Base-by-base conservation (phyloP, 2,329 filamentous ascomycete species). In the Beauveria rudraprayagi region DNA sequence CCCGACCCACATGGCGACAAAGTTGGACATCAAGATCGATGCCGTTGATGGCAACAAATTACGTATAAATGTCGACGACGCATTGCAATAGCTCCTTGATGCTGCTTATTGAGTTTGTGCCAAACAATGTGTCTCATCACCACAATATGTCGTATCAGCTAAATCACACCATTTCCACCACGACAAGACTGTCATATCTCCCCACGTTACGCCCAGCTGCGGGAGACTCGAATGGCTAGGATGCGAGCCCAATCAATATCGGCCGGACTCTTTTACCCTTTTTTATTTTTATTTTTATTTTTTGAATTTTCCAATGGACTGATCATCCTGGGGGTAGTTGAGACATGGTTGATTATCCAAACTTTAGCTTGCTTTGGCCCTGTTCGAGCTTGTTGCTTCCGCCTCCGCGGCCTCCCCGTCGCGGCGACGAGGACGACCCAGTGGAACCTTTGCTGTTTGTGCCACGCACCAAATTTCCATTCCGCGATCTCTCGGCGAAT, bases 281-380 rank as follows among this genome's bases (percentile, higher is more conserved):
- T 52, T 8, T 22, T 22, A 22, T 22, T 22, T 22, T 22, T 22
- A 22, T 22, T 22, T 22, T 22, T 22, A 2, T 22, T 22, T 22
- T 22, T 22, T 22, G 22, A 22, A 22, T 24, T 14, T n/a, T 14
- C 26, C 3, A 28, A 41, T 22, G 22, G 34, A 50, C 41, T 51
- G 22, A 22, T 11, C 8, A 44, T 17, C 10, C 7, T 17, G 46
- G 62, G 22, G 22, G 22, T 0, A 16, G 41, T 47, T 52, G 56
- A 52, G 59, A 64, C 40, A 60, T 46, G 56, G 22, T 43, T 51
- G 56, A 24, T 82, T 73, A 84, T 63, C 81, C 80, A 76, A 87
- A 87, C 47, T 77, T 80, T 70, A 87, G 75, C 69, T 77, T 84
- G 65, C 79, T 84, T 69, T 87, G 84, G 16, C 83, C 84, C 63